Percentiles rank a stretch among this genome's conserved stretches.
Conservation (phyloP, 208 protist species). For the Porcisia deanei region DNA sequence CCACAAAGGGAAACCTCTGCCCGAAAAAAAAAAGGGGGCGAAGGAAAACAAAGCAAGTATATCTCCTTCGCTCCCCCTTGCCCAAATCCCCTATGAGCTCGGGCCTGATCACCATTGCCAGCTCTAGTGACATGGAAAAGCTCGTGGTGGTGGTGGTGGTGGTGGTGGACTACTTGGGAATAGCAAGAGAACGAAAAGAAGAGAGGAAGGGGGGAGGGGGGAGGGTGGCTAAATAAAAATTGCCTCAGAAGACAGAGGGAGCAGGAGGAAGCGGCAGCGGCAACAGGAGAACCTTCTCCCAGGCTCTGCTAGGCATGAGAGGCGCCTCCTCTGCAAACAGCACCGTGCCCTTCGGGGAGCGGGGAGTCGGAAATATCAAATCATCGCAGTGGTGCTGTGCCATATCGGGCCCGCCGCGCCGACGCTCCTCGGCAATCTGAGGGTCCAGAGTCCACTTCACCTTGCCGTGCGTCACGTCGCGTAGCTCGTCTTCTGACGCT, state of each 20-base stretch:
- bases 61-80: no score
- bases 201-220: slow-evolving; percentile 24
- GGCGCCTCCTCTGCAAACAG: slow-evolving; percentile 46
- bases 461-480: slow-evolving; percentile 55
- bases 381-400: slow-evolving; percentile 52
- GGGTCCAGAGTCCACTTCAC: slow-evolving; percentile 63
- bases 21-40: no score
- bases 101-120: no score
- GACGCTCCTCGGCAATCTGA: slow-evolving; percentile 70
- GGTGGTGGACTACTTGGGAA: neutral
- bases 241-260: slow-evolving; percentile 65
- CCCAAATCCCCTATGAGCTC: no score
- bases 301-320: slow-evolving; percentile 11
- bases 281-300: slow-evolving; percentile 41
- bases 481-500: slow-evolving; percentile 53
- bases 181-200: slow-evolving; percentile 9
- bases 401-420: slow-evolving; percentile 66
- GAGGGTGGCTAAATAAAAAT: neutral
- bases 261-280: slow-evolving; percentile 78
- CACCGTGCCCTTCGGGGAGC: slow-evolving; percentile 31
- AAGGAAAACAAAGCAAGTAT: no score
- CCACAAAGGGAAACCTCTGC: neutral
- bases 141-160: neutral
- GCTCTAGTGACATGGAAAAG: no score
- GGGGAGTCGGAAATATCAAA: slow-evolving; percentile 39